Percentiles rank a stretch among this genome's conserved stretches.
These are phyloP conservation scores for Corymbia calophylla DNA, from an alignment of 441 rosid genomes.

Conservation along the genomic window DNA sequence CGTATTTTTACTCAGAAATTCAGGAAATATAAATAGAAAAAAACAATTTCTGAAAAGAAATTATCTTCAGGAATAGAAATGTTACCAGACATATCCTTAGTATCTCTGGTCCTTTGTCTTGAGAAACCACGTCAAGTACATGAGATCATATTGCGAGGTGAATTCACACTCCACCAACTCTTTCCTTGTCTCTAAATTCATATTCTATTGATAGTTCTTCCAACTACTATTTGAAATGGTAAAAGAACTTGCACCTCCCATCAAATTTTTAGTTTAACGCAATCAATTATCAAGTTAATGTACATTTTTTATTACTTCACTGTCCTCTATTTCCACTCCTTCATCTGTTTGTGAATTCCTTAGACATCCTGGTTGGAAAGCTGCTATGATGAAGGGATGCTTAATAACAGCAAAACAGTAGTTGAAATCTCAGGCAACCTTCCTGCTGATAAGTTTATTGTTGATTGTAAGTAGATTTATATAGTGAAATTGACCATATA, in stretches of 20 bases:
- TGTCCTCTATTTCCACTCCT: background rate
- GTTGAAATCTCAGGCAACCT: background rate
- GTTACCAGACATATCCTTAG: background rate
- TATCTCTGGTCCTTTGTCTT: background rate
- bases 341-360: background rate
- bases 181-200: background rate
- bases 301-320: background rate
- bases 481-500: background rate
- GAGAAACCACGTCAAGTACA: background rate
- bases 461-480: background rate
- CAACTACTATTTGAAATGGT: background rate
- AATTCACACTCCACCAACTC: background rate
- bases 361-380: background rate
- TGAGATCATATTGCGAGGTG: background rate
- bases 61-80: too few species aligned
- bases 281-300: background rate
- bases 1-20: too few species aligned
- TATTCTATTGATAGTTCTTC: background rate
- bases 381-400: background rate
- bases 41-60: too few species aligned
- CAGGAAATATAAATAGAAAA: too few species aligned
- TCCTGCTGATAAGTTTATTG: background rate
- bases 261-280: background rate
- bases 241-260: background rate
- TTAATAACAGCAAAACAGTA: background rate